Base-by-base conservation (phyloP, 1,284 basidiomycete species). In the Cryptococcus wingfieldii region DNA sequence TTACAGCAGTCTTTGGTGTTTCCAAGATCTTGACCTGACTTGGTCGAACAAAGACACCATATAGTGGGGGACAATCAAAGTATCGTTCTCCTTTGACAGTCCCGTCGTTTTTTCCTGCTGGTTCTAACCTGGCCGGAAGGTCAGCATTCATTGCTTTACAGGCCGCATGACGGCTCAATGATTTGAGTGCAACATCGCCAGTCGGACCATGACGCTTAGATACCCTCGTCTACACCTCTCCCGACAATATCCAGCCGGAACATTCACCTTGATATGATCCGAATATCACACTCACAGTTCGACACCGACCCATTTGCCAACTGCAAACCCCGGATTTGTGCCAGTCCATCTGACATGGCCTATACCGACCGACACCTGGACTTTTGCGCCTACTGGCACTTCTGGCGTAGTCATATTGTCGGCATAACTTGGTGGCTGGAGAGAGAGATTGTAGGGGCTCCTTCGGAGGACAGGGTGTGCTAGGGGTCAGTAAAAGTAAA, bases 71-170 rank as follows among this genome's bases (percentile, higher is more conserved):
- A 78, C 91, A 95, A 16, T 80, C 81, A 75, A 99, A 98, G 79
- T 98, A 99, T 8, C 78, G 67, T 55, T 86, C 80, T 28, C 89
- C 93, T 48, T 87, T 82, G 1, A 99, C 89, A 1, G 85, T 83
- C 2, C 96, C 96, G 68, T 98, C 89, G 79, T 99, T 98, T 85
- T 98, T 98, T 41, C 96, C 96, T 45, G 85, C 87, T 4, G 83
- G 74, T 63, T 88, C 86, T 50, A 65, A 47, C 37, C 67, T 69
- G 43, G 55, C n/a, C 6, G 18, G 10, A 58, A 41, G 46, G 12
- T 38, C 16, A 16, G 27, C 9, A 44, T 27, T 10, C 7, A 34
- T 34, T 23, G 23, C 23, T 23, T 23, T 23, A 23, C 23, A 23
- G 23, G 3, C 23, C 23, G 23, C 23, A 23, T 23, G 23, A 23